phyloP scores from a whole-genome alignment of 2,329 filamentous ascomycete genomes.

The Penicillium thymicola region DNA sequence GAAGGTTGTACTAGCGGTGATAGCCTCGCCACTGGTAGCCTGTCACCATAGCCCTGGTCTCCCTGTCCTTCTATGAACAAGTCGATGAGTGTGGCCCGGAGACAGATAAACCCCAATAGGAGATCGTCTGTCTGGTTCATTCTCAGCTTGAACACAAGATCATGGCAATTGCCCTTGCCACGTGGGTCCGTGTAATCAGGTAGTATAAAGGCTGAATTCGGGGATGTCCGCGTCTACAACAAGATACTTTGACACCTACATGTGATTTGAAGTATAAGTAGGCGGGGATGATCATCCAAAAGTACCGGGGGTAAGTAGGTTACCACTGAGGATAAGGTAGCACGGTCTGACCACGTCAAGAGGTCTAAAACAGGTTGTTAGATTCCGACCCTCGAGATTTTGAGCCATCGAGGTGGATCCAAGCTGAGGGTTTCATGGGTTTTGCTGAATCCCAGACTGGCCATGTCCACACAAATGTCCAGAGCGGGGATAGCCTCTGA shows the following conservation, averaged over 20 bases:
- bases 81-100: not conserved
- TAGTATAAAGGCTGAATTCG: not conserved
- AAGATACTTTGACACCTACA: not conserved
- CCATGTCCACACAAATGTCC: not conserved
- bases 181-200: not conserved
- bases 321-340: not conserved
- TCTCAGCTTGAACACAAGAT: not conserved
- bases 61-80: not conserved
- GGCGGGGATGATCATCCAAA: not conserved
- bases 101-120: not conserved
- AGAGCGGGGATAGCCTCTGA: slow-evolving; percentile 5
- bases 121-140: not conserved
- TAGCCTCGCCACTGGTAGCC: not conserved
- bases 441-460: not conserved
- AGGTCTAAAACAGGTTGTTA: not conserved
- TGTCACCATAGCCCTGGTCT: not conserved
- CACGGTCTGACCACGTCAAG: not conserved
- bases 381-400: not conserved
- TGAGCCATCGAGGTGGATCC: not conserved
- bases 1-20: not conserved
- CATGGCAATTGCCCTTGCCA: not conserved
- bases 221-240: not conserved
- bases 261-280: slow-evolving; percentile 4
- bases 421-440: not conserved
- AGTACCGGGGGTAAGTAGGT: not conserved